phyloP scores from a whole-genome alignment of 768 basidiomycete genomes.

The Pilatotrama ljubarskyi region DNA sequence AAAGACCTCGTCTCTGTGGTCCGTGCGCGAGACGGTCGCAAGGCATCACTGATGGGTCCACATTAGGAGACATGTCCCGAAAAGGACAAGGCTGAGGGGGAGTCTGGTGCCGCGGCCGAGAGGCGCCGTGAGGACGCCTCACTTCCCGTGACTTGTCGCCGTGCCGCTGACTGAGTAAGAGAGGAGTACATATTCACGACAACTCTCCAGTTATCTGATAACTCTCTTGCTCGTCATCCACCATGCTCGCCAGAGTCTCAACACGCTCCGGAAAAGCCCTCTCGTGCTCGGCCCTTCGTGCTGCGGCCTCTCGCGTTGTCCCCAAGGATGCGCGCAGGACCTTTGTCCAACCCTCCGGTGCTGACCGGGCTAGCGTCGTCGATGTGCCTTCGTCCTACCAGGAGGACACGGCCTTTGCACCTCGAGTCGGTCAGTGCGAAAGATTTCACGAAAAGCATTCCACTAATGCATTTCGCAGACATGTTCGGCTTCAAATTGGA shows the following conservation, averaged over 20 bases:
- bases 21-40: slow-evolving; percentile 29
- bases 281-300: slow-evolving; percentile 24
- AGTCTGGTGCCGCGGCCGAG: neutral
- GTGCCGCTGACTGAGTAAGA: slow-evolving; percentile 4
- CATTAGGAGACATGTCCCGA: neutral
- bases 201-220: slow-evolving; percentile 30
- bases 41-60: slow-evolving; percentile 8
- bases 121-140: slow-evolving; percentile 1
- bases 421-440: slow-evolving; percentile 57
- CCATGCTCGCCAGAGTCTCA: slow-evolving; percentile 34
- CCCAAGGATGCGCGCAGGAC: slow-evolving; percentile 43
- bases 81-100: neutral
- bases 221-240: slow-evolving; percentile 22
- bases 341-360: slow-evolving; percentile 80
- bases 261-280: slow-evolving; percentile 27
- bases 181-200: neutral
- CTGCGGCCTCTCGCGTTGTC: slow-evolving; percentile 14
- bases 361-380: slow-evolving; percentile 81
- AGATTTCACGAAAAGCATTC: neutral
- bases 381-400: slow-evolving; percentile 76
- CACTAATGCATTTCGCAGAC: slow-evolving; percentile 50
- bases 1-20: slow-evolving; percentile 24
- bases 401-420: slow-evolving; percentile 68
- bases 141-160: slow-evolving; percentile 12
- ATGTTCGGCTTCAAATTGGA: slow-evolving; percentile 89